These are phyloP conservation scores for Boletus rubescentipes DNA, from an alignment of 768 basidiomycete genomes.

Conservation along the genomic window DNA sequence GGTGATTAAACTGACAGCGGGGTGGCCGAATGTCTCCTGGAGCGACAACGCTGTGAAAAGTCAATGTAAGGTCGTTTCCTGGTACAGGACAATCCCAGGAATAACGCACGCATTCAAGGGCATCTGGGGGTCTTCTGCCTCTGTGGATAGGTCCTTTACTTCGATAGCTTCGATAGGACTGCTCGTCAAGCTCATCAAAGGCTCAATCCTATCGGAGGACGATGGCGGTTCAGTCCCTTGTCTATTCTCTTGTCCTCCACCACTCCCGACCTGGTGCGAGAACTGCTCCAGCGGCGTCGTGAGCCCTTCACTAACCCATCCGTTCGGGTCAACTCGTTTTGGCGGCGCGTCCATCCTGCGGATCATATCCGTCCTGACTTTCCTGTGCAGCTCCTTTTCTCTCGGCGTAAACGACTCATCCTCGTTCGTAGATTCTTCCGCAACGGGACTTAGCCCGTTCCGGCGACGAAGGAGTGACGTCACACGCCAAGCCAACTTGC, in stretches of 20 bases:
- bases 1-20: conserved; percentile 11
- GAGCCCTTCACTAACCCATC: conserved; percentile 57
- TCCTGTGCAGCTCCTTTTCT: conserved; percentile 28
- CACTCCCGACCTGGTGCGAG: conserved; percentile 4
- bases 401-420: conserved; percentile 13
- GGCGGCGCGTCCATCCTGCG: conserved; percentile 67
- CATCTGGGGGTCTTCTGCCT: not conserved
- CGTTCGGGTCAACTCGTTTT: conserved; percentile 71
- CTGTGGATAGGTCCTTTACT: not conserved
- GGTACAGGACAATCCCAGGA: not conserved
- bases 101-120: conserved; percentile 10
- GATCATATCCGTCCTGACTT: conserved; percentile 72
- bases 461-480: conserved; percentile 34
- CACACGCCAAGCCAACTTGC: conserved; percentile 29
- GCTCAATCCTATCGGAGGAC: conserved; percentile 2
- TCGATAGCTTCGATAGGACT: not conserved
- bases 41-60: conserved; percentile 38
- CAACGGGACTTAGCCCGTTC: conserved; percentile 26
- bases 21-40: not conserved
- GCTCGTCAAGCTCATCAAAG: not conserved
- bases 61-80: conserved; percentile 5
- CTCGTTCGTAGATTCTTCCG: conserved; percentile 20
- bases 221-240: not conserved
- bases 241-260: conserved; percentile 3
- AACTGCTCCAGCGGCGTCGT: conserved; percentile 25